These are phyloP conservation scores for Coemansia sp. DNA, from an alignment of 192 early-diverging fungal species.

Conservation along the genomic window DNA sequence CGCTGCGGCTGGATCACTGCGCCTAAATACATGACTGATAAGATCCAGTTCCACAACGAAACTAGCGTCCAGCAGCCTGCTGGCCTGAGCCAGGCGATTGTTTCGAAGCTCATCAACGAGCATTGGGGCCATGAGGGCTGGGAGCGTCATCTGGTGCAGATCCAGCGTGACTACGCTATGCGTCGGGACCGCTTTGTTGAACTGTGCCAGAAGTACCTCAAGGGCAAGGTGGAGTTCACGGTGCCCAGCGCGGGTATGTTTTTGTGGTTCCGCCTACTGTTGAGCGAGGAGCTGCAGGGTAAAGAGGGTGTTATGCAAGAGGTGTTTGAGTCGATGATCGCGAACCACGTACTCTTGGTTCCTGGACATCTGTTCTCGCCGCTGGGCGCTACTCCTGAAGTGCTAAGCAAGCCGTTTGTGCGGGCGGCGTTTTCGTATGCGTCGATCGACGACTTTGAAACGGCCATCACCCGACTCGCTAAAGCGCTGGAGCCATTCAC, in stretches of 20 bases:
- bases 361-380: conserved; percentile 69
- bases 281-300: conserved; percentile 41
- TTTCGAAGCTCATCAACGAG: conserved; percentile 68
- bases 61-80: conserved; percentile 83
- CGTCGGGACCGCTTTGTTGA: conserved; percentile 72
- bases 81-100: conserved; percentile 78
- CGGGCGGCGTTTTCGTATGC: conserved; percentile 75
- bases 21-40: conserved; percentile 68
- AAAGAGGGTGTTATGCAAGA: conserved; percentile 60
- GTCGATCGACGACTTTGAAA: conserved; percentile 63
- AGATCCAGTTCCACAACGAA: conserved; percentile 83
- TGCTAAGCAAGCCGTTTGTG: conserved; percentile 59
- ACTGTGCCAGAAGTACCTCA: conserved; percentile 64
- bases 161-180: conserved; percentile 74
- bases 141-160: conserved; percentile 66
- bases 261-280: conserved; percentile 75
- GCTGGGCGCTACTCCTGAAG: conserved; percentile 48
- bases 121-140: conserved; percentile 85
- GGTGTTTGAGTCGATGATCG: conserved; percentile 64
- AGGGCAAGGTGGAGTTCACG: conserved; percentile 61
- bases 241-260: conserved; percentile 87
- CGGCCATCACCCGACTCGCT: conserved; percentile 63
- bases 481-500: conserved; percentile 57
- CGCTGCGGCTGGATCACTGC: conserved; percentile 83
- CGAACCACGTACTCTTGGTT: conserved; percentile 70